Evolutionary conservation across 805 yeast genomes (phyloP), one percentile per base, ranked within the genome.

Genomic region (Metschnikowia peoriensis): DNA sequence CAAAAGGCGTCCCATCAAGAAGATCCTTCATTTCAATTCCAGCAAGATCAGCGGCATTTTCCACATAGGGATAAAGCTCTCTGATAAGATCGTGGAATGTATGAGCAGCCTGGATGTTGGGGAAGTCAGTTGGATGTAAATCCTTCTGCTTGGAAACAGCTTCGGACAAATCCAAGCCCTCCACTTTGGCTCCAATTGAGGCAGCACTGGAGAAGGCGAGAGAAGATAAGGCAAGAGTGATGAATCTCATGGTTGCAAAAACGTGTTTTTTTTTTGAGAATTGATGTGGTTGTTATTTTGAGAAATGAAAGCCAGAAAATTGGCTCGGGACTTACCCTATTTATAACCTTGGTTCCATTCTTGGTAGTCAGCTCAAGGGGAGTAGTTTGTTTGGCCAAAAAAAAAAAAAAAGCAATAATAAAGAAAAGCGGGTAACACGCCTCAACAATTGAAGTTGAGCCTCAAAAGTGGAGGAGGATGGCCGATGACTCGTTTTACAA

Each of bases 1-100:
- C 48, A n/a, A 49, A 44, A 4, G 52, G 48, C 12, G 48, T 49
- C 1, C 52, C 52, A 15, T 44, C 41, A 40, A 49, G 52, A 12
- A 49, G 38, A 34, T 42, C 48, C 17, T 49, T 12, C 52, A 49
- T 44, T 1, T 44, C 27, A 9, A 49, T 44, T 4, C 46, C 46
- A 2, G 52, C 52, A 15, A 49, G 35, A 4, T 32, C 35, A 4
- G 52, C 48, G 11, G 46, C 48, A 6, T 39, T 44, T 29, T 32
- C 37, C 10, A 49, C 44, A 2, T 9, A 49, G 1, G 48, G 48
- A 16, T n/a, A 44, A 32, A 49, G n/a, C 12, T 44, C 44, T 17
- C 27, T 32, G 16, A 44, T 32, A 15, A 49, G 45, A 11, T 39
- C 42, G 17, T 49, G 52, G 27, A 49, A 39, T 2, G 16, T 48